Evolutionary conservation across 192 early-diverging fungal species (phyloP).

Genomic region (Helicostylum pulchrum): DNA sequence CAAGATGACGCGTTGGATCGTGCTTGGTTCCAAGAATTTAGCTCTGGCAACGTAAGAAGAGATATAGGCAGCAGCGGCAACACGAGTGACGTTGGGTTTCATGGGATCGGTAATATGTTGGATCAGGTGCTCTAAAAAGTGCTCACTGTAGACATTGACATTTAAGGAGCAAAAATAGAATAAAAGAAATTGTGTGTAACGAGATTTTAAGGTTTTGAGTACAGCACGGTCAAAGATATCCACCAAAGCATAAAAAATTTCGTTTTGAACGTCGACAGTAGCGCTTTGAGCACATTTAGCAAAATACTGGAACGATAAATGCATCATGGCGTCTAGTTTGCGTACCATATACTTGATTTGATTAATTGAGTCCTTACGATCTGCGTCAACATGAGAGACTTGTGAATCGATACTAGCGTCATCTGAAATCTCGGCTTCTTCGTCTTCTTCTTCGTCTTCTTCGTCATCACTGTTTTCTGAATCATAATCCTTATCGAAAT

Average conservation of each 20-base stretch:
- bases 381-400: constrained; percentile 23
- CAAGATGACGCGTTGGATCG: constrained; percentile 65
- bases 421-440: constrained; percentile 26
- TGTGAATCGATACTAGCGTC: constrained; percentile 21
- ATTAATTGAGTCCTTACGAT: constrained; percentile 30
- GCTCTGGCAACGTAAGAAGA: constrained; percentile 88
- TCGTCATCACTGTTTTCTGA: constrained; percentile 40
- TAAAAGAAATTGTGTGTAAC: constrained; percentile 89
- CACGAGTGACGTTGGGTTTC: constrained; percentile 62
- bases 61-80: constrained; percentile 81
- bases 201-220: constrained; percentile 82
- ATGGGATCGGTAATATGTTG: constrained; percentile 54
- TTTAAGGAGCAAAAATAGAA: constrained; percentile 78
- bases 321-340: constrained; percentile 75
- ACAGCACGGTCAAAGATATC: constrained; percentile 78
- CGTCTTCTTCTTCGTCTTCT: constrained; percentile 44
- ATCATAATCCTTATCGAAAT: constrained; percentile 38
- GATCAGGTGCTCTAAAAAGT: constrained; percentile 76
- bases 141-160: constrained; percentile 60
- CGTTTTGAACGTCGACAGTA: constrained; percentile 34
- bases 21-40: constrained; percentile 60
- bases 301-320: constrained; percentile 63
- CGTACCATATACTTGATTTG: constrained; percentile 55
- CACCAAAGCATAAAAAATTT: constrained; percentile 67
- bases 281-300: constrained; percentile 19